These are phyloP conservation scores for Linum lewisii DNA, from an alignment of 345 rosid genomes.

Conservation along the genomic window DNA sequence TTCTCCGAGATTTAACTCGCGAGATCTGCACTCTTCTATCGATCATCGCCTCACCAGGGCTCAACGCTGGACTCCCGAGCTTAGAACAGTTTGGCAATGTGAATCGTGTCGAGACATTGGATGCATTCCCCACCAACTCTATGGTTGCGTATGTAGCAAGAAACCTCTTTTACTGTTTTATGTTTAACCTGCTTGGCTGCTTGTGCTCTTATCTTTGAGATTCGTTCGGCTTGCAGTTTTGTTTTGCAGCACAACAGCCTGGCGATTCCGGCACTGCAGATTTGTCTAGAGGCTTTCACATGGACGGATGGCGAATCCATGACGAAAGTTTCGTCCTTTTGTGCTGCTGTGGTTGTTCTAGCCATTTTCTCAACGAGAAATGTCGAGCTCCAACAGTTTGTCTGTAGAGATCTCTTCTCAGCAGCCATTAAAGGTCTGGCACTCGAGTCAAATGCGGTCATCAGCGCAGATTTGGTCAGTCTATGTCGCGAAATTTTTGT, in stretches of 20 bases:
- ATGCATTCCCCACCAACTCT: constrained; percentile 47
- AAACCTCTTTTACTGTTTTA: constrained; percentile 7
- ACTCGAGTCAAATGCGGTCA: constrained; percentile 78
- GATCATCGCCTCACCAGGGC: constrained; percentile 53
- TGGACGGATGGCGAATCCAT: constrained; percentile 91
- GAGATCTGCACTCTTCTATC: constrained; percentile 70
- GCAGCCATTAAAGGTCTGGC: constrained; percentile 58
- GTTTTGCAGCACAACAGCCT: constrained; percentile 56
- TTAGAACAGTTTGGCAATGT: constrained; percentile 65
- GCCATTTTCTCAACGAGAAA: constrained; percentile 61
- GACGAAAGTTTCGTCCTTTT: constrained; percentile 65
- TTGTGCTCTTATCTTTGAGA: not conserved
- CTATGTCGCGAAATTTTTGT: constrained; percentile 81
- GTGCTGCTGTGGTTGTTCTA: constrained; percentile 49
- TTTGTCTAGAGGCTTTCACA: constrained; percentile 60
- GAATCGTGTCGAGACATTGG: constrained; percentile 46
- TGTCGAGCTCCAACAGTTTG: constrained; percentile 55
- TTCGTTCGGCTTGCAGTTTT: constrained; percentile 39
- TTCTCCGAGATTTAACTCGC: constrained; percentile 77
- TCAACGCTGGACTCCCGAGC: constrained; percentile 60
- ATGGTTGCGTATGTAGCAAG: constrained; percentile 62
- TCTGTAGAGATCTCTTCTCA: constrained; percentile 59
- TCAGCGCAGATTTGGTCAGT: constrained; percentile 63
- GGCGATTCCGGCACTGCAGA: constrained; percentile 59
- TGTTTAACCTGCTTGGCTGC: no score